Evolutionary conservation across 2,329 filamentous ascomycete genomes (phyloP).

Genomic region (Tolypocladium sp.): DNA sequence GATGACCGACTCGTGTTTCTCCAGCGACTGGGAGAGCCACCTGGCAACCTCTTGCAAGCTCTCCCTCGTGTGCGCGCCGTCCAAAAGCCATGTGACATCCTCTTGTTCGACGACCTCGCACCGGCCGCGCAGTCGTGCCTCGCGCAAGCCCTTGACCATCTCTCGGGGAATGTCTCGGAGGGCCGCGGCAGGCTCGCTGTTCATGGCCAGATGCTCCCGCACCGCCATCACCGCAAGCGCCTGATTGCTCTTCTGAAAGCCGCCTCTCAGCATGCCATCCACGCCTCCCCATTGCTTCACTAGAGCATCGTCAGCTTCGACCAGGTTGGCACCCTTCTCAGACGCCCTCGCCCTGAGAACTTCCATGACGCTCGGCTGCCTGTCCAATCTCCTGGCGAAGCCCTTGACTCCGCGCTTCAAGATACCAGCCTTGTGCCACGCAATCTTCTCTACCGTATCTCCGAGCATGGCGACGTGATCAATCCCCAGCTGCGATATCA

Average conservation of each 20-base stretch:
- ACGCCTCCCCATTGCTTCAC: constrained; percentile 33
- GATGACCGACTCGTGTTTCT: constrained; percentile 26
- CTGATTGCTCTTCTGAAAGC: constrained; percentile 51
- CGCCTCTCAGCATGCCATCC: constrained; percentile 32
- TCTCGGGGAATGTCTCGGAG: constrained; percentile 20
- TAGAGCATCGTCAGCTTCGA: constrained; percentile 29
- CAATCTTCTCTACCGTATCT: constrained; percentile 66
- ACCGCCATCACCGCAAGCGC: constrained; percentile 48
- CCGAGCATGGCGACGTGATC: constrained; percentile 80
- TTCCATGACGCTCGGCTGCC: constrained; percentile 26
- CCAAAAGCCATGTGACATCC: constrained; percentile 65
- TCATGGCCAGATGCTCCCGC: constrained; percentile 41
- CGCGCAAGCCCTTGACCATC: constrained; percentile 56
- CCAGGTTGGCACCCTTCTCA: constrained; percentile 41
- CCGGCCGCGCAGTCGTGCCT: constrained; percentile 63
- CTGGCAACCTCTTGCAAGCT: constrained; percentile 66
- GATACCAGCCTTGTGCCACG: constrained; percentile 89
- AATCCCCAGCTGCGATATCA: constrained; percentile 73
- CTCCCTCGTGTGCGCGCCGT: constrained; percentile 82
- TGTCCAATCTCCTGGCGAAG: constrained; percentile 21
- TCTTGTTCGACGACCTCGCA: constrained; percentile 57
- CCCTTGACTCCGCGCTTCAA: constrained; percentile 53
- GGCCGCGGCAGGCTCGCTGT: constrained; percentile 8
- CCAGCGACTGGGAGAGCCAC: constrained; percentile 61
- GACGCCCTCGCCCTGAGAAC: constrained; percentile 51